These are phyloP conservation scores for Cystoderma amianthinum DNA, from an alignment of 768 basidiomycete species.

Conservation along the genomic window DNA sequence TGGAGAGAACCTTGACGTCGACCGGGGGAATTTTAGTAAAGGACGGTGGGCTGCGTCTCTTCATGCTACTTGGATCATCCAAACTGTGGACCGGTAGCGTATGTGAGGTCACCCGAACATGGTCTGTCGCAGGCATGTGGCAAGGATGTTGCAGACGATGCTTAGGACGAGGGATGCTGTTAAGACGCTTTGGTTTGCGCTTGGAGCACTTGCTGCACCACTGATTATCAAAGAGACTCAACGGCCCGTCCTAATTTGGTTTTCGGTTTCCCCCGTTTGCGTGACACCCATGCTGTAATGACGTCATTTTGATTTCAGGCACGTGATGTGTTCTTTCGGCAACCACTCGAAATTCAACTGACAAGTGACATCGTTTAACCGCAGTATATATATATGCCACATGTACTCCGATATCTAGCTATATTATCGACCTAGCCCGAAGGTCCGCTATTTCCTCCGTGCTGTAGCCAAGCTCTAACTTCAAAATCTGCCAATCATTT, in stretches of 20 bases:
- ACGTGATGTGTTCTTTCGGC: constrained; percentile 12
- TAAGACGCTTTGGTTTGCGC: neutral
- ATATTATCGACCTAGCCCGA: constrained; percentile 28
- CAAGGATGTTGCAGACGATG: too few species aligned
- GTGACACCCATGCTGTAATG: constrained; percentile 5
- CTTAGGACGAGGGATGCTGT: neutral
- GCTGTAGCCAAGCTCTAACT: constrained; percentile 27
- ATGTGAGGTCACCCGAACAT: constrained; percentile 6
- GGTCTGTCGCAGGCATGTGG: constrained; percentile 14
- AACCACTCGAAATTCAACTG: too few species aligned
- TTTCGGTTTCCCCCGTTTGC: constrained; percentile 8
- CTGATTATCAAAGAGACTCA: constrained; percentile 15
- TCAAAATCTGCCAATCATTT: constrained; percentile 6
- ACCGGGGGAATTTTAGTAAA: constrained; percentile 5
- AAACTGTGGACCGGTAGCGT: constrained; percentile 8
- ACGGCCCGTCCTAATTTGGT: constrained; percentile 13
- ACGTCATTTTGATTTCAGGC: constrained; percentile 5
- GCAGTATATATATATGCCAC: neutral
- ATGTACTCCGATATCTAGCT: constrained; percentile 7
- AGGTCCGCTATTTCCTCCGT: constrained; percentile 32
- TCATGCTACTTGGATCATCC: constrained; percentile 9
- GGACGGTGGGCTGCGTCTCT: constrained; percentile 7
- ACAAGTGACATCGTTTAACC: too few species aligned
- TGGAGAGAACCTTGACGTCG: constrained; percentile 3
- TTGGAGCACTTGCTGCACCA: constrained; percentile 1